Evolutionary conservation across 345 rosid species (phyloP).

Genomic region (Gossypium thurberi): DNA sequence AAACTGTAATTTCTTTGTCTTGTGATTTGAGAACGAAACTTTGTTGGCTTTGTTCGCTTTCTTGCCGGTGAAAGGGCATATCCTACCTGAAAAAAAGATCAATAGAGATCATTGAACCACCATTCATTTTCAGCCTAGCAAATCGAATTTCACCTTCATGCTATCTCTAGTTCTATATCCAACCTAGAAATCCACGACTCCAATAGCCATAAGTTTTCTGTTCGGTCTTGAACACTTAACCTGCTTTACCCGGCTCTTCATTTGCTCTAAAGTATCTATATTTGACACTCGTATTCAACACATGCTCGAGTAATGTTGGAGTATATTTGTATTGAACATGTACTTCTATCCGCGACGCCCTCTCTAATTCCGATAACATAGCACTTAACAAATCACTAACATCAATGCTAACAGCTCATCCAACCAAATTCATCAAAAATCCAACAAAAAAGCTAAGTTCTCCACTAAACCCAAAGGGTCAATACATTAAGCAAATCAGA

Average conservation of each 20-base stretch:
- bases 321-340: too few species aligned
- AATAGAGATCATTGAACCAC: background rate
- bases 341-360: too few species aligned
- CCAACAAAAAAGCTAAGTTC: background rate
- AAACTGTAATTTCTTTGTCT: constrained; percentile 82
- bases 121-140: background rate
- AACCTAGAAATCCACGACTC: background rate
- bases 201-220: background rate
- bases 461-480: background rate
- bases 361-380: too few species aligned
- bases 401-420: background rate
- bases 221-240: background rate
- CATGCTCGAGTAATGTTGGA: too few species aligned
- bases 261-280: too few species aligned
- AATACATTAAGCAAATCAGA: background rate
- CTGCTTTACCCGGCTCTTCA: too few species aligned
- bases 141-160: background rate
- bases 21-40: constrained; percentile 96
- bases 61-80: constrained; percentile 98
- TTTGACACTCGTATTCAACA: too few species aligned
- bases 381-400: background rate
- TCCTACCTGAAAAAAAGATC: constrained; percentile 49
- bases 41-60: constrained; percentile 84
- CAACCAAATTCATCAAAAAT: background rate
- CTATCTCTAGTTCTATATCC: background rate